Conservation (phyloP, 768 basidiomycete genomes). For the Suillus spraguei region DNA sequence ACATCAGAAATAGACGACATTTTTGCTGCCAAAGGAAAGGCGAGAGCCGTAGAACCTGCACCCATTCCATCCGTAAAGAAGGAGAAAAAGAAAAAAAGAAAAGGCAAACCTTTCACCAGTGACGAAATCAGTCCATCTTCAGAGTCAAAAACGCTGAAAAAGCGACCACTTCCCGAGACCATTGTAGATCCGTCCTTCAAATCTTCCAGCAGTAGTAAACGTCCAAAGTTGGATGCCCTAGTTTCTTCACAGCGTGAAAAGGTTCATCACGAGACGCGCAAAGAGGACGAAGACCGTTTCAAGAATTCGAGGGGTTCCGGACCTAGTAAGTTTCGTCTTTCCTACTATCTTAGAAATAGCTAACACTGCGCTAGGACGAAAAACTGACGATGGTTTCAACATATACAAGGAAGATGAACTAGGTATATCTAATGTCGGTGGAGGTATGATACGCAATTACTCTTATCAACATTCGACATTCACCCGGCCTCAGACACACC, state of each 20-base stretch:
- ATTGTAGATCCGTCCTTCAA: conserved; percentile 63
- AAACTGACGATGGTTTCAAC: conserved; percentile 77
- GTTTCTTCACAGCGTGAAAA: conserved; percentile 21
- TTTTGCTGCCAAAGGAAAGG: conserved; percentile 60
- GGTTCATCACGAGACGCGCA: conserved; percentile 25
- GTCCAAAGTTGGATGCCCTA: conserved; percentile 35
- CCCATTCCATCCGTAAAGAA: conserved; percentile 39
- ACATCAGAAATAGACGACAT: conserved; percentile 88
- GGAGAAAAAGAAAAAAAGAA: conserved; percentile 50
- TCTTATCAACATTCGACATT: conserved; percentile 22
- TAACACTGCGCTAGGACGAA: conserved; percentile 54
- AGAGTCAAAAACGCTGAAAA: conserved; percentile 25
- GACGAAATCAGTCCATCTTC: conserved; percentile 10
- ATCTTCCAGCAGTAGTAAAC: conserved; percentile 35
- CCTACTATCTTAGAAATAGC: conserved; percentile 13
- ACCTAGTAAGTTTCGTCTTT: conserved; percentile 53
- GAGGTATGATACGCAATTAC: conserved; percentile 53
- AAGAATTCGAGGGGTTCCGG: conserved; percentile 74
- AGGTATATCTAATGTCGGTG: conserved; percentile 64
- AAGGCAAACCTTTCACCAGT: conserved; percentile 9
- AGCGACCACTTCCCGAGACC: conserved; percentile 52
- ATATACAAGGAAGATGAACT: conserved; percentile 87
- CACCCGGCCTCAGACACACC: conserved; percentile 62
- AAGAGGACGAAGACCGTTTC: conserved; percentile 52
- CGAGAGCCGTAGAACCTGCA: conserved; percentile 25